Conservation (phyloP, 2,329 filamentous ascomycete genomes). For the Pseudopithomyces chartarum region DNA sequence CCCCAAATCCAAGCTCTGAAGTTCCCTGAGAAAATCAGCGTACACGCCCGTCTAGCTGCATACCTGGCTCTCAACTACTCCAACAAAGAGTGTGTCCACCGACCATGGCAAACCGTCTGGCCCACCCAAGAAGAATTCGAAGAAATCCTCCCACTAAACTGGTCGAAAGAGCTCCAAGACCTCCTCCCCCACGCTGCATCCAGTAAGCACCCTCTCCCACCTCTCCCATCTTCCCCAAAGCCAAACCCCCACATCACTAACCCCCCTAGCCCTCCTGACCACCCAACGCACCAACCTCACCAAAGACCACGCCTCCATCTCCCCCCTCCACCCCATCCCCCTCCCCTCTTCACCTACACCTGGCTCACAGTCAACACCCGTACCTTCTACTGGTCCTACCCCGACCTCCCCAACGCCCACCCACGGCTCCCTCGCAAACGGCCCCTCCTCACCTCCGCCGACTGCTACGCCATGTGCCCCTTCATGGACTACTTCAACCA, state of each 20-base stretch:
- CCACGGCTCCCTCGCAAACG: slow-evolving; percentile 49
- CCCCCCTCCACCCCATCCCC: slow-evolving; percentile 49
- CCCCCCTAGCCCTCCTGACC: slow-evolving; percentile 48
- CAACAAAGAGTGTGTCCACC: slow-evolving; percentile 51
- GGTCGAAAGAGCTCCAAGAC: slow-evolving; percentile 50
- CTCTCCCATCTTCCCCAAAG: too few species aligned
- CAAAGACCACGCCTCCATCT: slow-evolving; percentile 56
- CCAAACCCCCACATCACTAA: too few species aligned
- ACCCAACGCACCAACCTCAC: slow-evolving; percentile 61
- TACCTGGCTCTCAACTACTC: slow-evolving; percentile 60
- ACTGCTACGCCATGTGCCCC: slow-evolving; percentile 72
- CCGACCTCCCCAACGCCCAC: slow-evolving; percentile 44
- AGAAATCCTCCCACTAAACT: slow-evolving; percentile 62
- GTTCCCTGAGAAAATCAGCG: slow-evolving; percentile 61
- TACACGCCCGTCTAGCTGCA: slow-evolving; percentile 76
- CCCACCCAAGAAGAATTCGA: slow-evolving; percentile 66
- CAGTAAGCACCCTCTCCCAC: too few species aligned
- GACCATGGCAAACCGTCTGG: slow-evolving; percentile 69
- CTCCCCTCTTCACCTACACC: slow-evolving; percentile 57
- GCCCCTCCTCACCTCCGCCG: slow-evolving; percentile 51
- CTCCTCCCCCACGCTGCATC: slow-evolving; percentile 45
- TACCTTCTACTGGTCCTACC: slow-evolving; percentile 62
- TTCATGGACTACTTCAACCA: slow-evolving; percentile 76
- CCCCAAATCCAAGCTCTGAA: slow-evolving; percentile 54
- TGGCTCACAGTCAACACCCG: slow-evolving; percentile 67